Conservation (phyloP, 164 flowering plant genomes). For the Vitis labrusca region DNA sequence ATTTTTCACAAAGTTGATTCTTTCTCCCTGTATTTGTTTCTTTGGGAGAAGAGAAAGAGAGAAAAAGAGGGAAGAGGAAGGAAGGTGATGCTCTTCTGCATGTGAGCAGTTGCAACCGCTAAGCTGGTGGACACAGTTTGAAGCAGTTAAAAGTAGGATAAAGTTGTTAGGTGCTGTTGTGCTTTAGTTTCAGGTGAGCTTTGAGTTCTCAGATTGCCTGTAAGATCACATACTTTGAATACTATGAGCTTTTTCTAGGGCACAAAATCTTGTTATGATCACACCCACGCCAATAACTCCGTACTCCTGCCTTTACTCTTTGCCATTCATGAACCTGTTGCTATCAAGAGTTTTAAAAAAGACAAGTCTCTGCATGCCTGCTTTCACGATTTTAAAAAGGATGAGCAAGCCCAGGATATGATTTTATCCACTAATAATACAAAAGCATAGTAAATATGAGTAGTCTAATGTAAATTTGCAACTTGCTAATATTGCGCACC, state of each 20-base stretch:
- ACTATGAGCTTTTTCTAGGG: not conserved
- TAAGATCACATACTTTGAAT: not conserved
- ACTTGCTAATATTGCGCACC: not conserved
- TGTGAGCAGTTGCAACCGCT: constrained; percentile 26
- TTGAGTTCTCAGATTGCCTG: not conserved
- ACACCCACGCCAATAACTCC: constrained; percentile 1
- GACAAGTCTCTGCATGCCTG: not conserved
- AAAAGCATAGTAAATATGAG: not conserved
- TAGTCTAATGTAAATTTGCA: not conserved
- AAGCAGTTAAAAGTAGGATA: not conserved
- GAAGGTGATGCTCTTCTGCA: constrained; percentile 7
- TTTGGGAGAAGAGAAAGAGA: not conserved
- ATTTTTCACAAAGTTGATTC: constrained; percentile 9
- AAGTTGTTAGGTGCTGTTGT: constrained; percentile 1
- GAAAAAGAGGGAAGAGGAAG: not conserved
- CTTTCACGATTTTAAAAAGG: not conserved
- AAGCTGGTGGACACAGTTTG: not conserved
- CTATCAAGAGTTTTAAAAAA: no score
- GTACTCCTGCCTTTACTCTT: not conserved
- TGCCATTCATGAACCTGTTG: constrained; percentile 1
- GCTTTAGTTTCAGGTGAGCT: constrained; percentile 7
- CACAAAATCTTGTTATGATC: not conserved
- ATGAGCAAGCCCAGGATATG: not conserved
- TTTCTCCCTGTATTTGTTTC: not conserved
- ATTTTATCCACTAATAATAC: not conserved